phyloP scores from a whole-genome alignment of 371 early-diverging fungal species.

The Blakeslea trispora region DNA sequence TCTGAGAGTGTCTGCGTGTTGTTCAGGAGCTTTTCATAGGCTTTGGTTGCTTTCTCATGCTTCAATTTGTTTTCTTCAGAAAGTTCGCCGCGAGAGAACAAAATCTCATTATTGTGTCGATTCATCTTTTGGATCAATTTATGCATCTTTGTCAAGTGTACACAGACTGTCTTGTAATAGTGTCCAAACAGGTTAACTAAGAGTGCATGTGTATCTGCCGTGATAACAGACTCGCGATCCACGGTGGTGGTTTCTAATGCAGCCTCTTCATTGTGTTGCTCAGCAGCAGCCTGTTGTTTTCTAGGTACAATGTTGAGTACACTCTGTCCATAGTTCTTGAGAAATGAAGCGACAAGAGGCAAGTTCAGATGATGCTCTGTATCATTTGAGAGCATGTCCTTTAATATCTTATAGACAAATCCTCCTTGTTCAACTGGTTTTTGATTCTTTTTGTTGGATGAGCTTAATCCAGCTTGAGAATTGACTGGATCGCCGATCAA shows the following conservation, averaged over 20 bases:
- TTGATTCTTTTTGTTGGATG: not conserved
- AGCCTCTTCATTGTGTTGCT: conserved; percentile 45
- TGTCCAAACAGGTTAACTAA: conserved; percentile 61
- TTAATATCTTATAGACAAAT: conserved; percentile 41
- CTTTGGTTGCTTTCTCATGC: conserved; percentile 70
- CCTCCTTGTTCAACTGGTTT: conserved; percentile 19
- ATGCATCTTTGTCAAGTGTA: conserved; percentile 74
- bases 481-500: conserved; percentile 33
- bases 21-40: conserved; percentile 70
- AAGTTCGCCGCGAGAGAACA: conserved; percentile 82
- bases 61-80: conserved; percentile 81
- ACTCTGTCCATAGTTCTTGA: conserved; percentile 67
- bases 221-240: conserved; percentile 35
- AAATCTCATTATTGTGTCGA: conserved; percentile 73
- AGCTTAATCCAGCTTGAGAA: too few species aligned
- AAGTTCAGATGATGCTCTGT: conserved; percentile 67
- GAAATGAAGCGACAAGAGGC: conserved; percentile 75
- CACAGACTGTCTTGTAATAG: conserved; percentile 69
- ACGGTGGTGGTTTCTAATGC: conserved; percentile 13
- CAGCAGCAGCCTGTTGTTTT: conserved; percentile 51
- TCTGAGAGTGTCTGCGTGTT: conserved; percentile 67
- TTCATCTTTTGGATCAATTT: conserved; percentile 76
- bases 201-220: conserved; percentile 51
- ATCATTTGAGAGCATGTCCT: conserved; percentile 49
- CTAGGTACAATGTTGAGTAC: conserved; percentile 56